Evolutionary conservation across 2,329 filamentous ascomycete genomes (phyloP).

Genomic region (Balansia obtecta): DNA sequence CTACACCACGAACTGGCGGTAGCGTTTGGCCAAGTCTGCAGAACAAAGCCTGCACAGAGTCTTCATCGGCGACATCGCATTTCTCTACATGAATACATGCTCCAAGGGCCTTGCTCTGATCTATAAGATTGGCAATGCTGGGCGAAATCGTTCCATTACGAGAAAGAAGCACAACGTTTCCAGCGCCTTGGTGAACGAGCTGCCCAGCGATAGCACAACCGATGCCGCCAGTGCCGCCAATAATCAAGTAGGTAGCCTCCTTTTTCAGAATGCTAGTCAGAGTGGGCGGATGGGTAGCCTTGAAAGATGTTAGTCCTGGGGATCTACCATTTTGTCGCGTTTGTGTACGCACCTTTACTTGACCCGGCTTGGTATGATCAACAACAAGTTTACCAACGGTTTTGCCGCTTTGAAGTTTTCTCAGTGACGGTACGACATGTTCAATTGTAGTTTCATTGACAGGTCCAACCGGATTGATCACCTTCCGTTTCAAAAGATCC

Average conservation of each 20-base stretch:
- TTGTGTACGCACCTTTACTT: conserved; percentile 23
- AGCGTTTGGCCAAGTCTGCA: conserved; percentile 12
- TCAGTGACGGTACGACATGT: conserved; percentile 25
- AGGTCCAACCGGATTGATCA: conserved; percentile 23
- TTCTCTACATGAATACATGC: conserved; percentile 31
- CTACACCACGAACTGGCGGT: conserved; percentile 29
- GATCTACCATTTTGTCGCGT: background rate
- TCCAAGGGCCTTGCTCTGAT: conserved; percentile 23
- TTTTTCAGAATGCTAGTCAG: conserved; percentile 15
- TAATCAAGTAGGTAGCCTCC: conserved; percentile 36
- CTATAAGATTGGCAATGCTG: conserved; percentile 27
- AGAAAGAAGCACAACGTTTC: conserved; percentile 35
- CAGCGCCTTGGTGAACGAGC: conserved; percentile 36
- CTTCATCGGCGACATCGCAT: conserved; percentile 36
- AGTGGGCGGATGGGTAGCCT: conserved; percentile 12
- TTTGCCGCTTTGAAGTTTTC: conserved; percentile 22
- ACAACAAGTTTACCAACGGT: conserved; percentile 32
- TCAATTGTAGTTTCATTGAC: conserved; percentile 24
- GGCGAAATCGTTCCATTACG: conserved; percentile 29
- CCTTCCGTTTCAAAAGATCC: conserved; percentile 20
- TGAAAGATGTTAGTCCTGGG: background rate
- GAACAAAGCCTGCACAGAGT: conserved; percentile 16
- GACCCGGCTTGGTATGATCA: conserved; percentile 25
- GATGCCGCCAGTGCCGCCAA: conserved; percentile 38
- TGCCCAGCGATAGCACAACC: conserved; percentile 35